A percentile compares a stretch with the other conserved stretches of the same genome.
phyloP scores from a whole-genome alignment of 1,139 yeast species.

The Kodamaea ohmeri region DNA sequence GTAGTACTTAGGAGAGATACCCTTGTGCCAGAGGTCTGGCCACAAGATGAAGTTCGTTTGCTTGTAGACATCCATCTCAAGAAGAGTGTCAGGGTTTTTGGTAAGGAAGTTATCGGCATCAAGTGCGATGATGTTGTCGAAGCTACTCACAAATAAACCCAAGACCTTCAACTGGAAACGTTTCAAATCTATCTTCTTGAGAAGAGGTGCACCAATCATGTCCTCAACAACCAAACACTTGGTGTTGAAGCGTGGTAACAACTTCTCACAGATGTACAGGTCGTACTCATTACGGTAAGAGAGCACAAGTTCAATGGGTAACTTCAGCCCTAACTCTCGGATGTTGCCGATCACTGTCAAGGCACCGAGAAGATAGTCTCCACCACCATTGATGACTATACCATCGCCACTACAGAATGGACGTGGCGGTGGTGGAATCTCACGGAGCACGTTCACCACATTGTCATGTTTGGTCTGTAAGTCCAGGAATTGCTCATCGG shows the following conservation, averaged over 20 bases:
- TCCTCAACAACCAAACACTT: conserved; percentile 33
- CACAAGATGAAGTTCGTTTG: conserved; percentile 19
- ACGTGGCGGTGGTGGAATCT: conserved; percentile 15
- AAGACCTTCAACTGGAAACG: conserved; percentile 22
- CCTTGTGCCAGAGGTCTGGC: conserved; percentile 28
- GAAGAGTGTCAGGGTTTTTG: conserved; percentile 20
- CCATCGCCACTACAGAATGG: conserved; percentile 16
- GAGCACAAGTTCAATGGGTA: conserved; percentile 20
- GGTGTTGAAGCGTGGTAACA: conserved; percentile 20
- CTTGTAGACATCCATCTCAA: conserved; percentile 16
- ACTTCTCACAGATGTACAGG: conserved; percentile 17
- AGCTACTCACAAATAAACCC: conserved; percentile 21
- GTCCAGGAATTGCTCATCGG: conserved; percentile 20
- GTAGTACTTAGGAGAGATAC: conserved; percentile 17
- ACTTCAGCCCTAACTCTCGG: conserved; percentile 19
- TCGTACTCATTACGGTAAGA: conserved; percentile 20
- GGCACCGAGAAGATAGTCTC: conserved; percentile 20
- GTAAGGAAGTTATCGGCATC: conserved; percentile 26
- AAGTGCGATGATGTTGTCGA: conserved; percentile 22
- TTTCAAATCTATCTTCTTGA: conserved; percentile 16
- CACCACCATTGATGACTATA: conserved; percentile 20
- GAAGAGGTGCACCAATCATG: conserved; percentile 30
- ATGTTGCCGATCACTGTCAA: conserved; percentile 20
- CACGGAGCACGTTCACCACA: conserved; percentile 14
- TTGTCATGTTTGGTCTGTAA: conserved; percentile 14